Evolutionary conservation across 768 basidiomycete species (phyloP).

Genomic region (Psilocybe cubensis): DNA sequence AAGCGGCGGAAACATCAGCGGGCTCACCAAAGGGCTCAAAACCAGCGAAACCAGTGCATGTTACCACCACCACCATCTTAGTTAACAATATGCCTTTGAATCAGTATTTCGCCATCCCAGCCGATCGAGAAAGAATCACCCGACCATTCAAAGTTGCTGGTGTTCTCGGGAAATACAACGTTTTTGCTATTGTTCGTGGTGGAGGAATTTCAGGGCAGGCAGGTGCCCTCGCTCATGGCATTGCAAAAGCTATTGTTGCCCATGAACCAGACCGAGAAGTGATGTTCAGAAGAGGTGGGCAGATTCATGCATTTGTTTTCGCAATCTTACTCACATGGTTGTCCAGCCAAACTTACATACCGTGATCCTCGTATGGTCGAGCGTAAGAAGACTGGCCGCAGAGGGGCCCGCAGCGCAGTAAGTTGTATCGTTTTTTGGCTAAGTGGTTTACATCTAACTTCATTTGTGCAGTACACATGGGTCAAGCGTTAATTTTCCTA

Average conservation of each 20-base stretch:
- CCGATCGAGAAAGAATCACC: conserved; percentile 81
- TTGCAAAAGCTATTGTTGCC: conserved; percentile 73
- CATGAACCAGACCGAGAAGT: conserved; percentile 68
- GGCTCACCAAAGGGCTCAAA: too few relatives aligned
- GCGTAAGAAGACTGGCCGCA: conserved; percentile 92
- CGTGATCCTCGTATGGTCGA: conserved; percentile 98
- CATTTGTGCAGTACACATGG: conserved; percentile 82
- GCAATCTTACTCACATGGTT: conserved; percentile 11
- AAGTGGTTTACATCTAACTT: conserved; percentile 18
- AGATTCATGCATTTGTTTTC: neutral
- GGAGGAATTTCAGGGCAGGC: conserved; percentile 94
- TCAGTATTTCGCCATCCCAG: conserved; percentile 73
- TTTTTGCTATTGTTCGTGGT: conserved; percentile 75
- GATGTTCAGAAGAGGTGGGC: conserved; percentile 75
- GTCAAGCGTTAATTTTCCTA: conserved; percentile 79
- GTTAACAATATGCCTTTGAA: conserved; percentile 85
- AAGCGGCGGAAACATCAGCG: conserved; percentile 17
- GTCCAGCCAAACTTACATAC: conserved; percentile 77
- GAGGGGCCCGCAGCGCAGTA: conserved; percentile 92
- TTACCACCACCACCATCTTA: conserved; percentile 69
- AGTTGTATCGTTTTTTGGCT: conserved; percentile 33
- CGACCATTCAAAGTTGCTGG: conserved; percentile 87
- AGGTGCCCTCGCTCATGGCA: conserved; percentile 81
- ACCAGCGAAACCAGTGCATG: conserved; percentile 28
- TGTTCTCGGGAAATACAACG: conserved; percentile 81